Base-by-base conservation (phyloP, 768 basidiomycete species). In the Rhodosporidiobolus odoratus region DNA sequence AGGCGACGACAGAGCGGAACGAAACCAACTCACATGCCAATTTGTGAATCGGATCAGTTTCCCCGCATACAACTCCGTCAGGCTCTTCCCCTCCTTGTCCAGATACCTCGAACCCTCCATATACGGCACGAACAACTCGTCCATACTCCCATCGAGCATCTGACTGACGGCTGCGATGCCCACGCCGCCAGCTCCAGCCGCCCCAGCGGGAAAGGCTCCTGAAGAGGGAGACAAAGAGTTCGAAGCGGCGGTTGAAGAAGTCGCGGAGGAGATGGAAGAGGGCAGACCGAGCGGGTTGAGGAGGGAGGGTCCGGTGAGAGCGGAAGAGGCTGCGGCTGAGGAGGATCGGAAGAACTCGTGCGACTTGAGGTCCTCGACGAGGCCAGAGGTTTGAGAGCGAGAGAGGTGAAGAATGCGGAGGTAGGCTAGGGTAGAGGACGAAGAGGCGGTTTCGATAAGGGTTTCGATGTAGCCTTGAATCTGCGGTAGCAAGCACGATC, bases 401-500 rank as follows among this genome's bases (percentile, higher is more conserved):
- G 90, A 87, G 38, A 98, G 84, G 75, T 95, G 91, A 35, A 98
- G 83, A 70, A 95, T 84, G 35, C 96, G 91, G 27, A 98, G 84
- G 78, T 92, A 93, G 1, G 92, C 89, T 37, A 99, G 83, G 66
- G 93, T 90, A 13, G 93, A 95, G 43, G 91, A 85, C 4, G 85
- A 84, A 3, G 85, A 78, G 6, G 89, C 90, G 69, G 85, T 84
- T 66, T 88, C 88, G 59, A 98, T 83, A 8, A 99, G 85, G 62
- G 88, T 86, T 78, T 98, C 96, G 80, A 99, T 85, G 77, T 96
- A 90, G 84, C 93, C 91, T 83, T 98, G 94, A 72, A 99, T 93
- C 95, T 97, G 77, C 17, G 30, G 15, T 30, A 16, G 25, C 32
- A 61, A 41, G 34, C n/a, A 15, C 9, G 41, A 13, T 16, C 54